These are phyloP conservation scores for Didymellaceae sp. DNA, from an alignment of 2,329 filamentous ascomycete genomes.

Conservation along the genomic window DNA sequence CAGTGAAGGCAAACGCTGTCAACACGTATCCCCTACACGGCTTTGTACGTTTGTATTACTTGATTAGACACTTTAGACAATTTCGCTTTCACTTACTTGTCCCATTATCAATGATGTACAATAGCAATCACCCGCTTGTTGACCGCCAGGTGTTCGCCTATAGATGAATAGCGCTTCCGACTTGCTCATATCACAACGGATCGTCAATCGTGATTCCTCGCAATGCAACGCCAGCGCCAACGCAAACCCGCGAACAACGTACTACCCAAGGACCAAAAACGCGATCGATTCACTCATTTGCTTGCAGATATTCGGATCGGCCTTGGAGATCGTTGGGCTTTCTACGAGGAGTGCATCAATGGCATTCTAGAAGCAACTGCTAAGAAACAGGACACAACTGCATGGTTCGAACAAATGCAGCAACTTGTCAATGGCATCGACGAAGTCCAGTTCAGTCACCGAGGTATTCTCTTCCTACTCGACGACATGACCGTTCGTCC, in stretches of 20 bases:
- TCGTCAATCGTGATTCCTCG: neutral
- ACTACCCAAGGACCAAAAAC: neutral
- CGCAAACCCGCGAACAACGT: neutral
- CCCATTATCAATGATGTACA: neutral
- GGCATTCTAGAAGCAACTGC: slow-evolving; percentile 4
- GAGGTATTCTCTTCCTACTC: slow-evolving; percentile 23
- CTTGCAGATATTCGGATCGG: slow-evolving; percentile 16
- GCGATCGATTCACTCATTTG: slow-evolving; percentile 7
- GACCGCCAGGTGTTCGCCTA: neutral
- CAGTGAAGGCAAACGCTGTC: no score
- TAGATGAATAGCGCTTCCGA: no score
- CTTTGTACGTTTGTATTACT: no score
- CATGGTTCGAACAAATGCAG: slow-evolving; percentile 21
- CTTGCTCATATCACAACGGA: no score
- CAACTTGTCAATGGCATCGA: slow-evolving; percentile 12
- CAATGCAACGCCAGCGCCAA: neutral
- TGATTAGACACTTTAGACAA: neutral
- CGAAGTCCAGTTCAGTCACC: slow-evolving; percentile 11
- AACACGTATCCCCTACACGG: no score
- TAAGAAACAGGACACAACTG: slow-evolving; percentile 9
- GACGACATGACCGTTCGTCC: slow-evolving; percentile 7
- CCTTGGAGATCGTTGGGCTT: slow-evolving; percentile 20
- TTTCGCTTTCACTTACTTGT: slow-evolving; percentile 1
- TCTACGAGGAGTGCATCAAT: slow-evolving; percentile 26
- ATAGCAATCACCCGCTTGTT: neutral